These are phyloP conservation scores for Verticillium albo-atrum DNA, from an alignment of 2,329 filamentous ascomycete species.

Conservation along the genomic window DNA sequence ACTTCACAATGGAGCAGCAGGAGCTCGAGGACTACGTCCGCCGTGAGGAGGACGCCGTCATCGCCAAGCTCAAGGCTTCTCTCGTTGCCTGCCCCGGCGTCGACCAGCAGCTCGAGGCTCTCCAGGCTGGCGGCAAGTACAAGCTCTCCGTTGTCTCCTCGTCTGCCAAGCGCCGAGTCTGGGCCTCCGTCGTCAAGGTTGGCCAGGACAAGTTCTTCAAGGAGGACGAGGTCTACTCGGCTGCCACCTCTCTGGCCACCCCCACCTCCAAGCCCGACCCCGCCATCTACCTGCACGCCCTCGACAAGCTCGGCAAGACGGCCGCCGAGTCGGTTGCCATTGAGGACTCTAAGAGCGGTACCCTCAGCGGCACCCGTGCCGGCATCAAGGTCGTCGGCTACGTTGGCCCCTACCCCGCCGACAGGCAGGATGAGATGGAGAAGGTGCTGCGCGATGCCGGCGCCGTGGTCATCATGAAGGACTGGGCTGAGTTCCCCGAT, in stretches of 20 bases:
- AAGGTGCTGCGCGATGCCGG: constrained; percentile 57
- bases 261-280: constrained; percentile 92
- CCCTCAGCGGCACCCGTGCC: constrained; percentile 67
- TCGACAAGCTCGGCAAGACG: constrained; percentile 67
- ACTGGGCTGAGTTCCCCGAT: constrained; percentile 53
- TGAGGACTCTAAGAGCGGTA: constrained; percentile 86
- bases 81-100: constrained; percentile 66
- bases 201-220: constrained; percentile 76
- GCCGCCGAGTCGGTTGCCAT: constrained; percentile 72
- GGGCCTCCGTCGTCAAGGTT: constrained; percentile 74
- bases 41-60: constrained; percentile 78
- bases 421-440: constrained; percentile 62
- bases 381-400: constrained; percentile 81
- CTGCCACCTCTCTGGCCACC: constrained; percentile 69
- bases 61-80: constrained; percentile 68
- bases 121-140: constrained; percentile 60
- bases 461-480: constrained; percentile 56
- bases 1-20: constrained; percentile 62
- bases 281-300: constrained; percentile 77
- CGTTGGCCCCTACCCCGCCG: constrained; percentile 68
- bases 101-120: constrained; percentile 60
- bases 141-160: constrained; percentile 76
- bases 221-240: constrained; percentile 72
- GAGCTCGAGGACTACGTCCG: constrained; percentile 72
- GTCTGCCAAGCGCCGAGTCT: constrained; percentile 72